Percentiles rank a stretch among this genome's conserved stretches.
Conservation (phyloP, 208 protist genomes). For the Histomonas meleagridis region DNA sequence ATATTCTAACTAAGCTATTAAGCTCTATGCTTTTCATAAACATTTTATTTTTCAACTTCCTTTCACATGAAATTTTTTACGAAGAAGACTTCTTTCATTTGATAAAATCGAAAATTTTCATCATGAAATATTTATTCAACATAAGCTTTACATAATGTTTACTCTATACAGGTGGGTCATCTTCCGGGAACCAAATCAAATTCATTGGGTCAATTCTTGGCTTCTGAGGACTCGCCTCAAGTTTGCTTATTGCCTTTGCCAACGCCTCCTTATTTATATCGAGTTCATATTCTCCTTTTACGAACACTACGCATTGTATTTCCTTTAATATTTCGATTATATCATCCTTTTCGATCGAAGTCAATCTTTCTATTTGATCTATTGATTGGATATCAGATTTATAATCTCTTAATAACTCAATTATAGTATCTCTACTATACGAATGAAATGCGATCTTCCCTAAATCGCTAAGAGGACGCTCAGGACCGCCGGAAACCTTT, state of each 20-base stretch:
- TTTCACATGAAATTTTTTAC: no score
- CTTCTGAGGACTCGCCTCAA: not conserved
- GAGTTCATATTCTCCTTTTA: conserved; percentile 30
- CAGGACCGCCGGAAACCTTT: conserved; percentile 57
- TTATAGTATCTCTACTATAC: conserved; percentile 46
- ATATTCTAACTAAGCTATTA: no score
- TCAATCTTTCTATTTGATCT: not conserved
- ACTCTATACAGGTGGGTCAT: no score
- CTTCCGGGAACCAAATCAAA: not conserved
- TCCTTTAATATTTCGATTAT: not conserved
- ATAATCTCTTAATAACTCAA: not conserved
- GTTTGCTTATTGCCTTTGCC: not conserved
- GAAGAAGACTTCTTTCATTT: no score
- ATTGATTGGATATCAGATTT: not conserved
- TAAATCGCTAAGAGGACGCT: conserved; percentile 94
- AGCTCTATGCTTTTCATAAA: no score
- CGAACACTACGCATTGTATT: not conserved
- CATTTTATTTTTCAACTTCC: no score
- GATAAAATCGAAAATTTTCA: no score
- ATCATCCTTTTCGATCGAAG: not conserved
- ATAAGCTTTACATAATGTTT: no score
- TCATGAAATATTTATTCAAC: no score
- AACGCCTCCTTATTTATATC: not conserved
- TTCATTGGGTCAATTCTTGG: not conserved
- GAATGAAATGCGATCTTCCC: conserved; percentile 56